Base-by-base conservation (phyloP, 2,329 filamentous ascomycete genomes). In the Fusarium sp. region DNA sequence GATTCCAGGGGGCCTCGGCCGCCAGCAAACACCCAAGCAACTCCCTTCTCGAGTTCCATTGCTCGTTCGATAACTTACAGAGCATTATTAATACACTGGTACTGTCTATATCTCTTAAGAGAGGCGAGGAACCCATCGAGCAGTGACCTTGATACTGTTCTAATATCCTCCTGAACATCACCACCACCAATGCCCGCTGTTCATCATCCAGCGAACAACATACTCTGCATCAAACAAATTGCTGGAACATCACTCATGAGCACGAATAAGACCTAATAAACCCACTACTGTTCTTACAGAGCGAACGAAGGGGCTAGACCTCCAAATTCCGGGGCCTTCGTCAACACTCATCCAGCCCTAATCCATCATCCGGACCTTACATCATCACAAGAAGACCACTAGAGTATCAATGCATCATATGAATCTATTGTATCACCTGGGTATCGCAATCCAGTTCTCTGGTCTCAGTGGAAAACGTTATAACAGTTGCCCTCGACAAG, bases 11-110 rank as follows among this genome's bases (percentile, higher is more conserved):
- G 20, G 8, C 30, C n/a, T 50, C 28, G 10, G 20, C 11, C 18
- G n/a, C 28, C 13, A 63, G 59, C 61, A 64, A 64, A 57, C 59
- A 58, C 28, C 18, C 12, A 15, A 28, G 23, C 15, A 38, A 28
- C 23, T n/a, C 16, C 47, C 10, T 6, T 12, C 20, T 16, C 8
- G 2, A 38, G 47, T 18, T 36, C 33, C 5, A 8, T 28, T 28
- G 18, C 23, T 38, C 23, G 16, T 26, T 9, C 12, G 28, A 5
- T 9, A 38, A 15, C 26, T 4, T 38, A 40, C 6, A 20, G 20
- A 40, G 8, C 13, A 8, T 12, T 38, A 4, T 6, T 4, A 50
- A 37, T 38, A 16, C 2, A 10, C 6, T 16, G 0, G 3, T 16
- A 8, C 11, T 4, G 8, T 31, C 6, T 9, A 12, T 15, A 15